Percentiles rank a stretch among this genome's conserved stretches.
Conservation (phyloP, 345 rosid genomes). For the Brassica incana region DNA sequence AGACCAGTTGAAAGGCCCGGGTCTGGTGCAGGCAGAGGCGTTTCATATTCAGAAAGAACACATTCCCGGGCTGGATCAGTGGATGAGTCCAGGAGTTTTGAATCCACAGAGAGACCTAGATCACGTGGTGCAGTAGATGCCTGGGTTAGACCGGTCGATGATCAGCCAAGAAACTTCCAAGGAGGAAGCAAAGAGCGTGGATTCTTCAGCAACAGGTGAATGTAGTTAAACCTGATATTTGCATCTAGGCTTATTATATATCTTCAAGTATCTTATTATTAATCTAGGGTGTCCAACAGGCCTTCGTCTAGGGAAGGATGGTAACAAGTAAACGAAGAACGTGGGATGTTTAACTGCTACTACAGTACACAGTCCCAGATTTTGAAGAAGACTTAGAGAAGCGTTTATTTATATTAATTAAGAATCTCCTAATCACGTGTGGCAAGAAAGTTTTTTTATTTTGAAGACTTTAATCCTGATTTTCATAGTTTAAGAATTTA, state of each 20-base stretch:
- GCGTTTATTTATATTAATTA: slow-evolving; percentile 21
- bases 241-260: background rate
- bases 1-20: slow-evolving; percentile 56
- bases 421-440: slow-evolving; percentile 14
- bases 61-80: slow-evolving; percentile 73
- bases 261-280: no score
- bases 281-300: slow-evolving; percentile 10
- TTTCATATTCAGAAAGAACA: slow-evolving; percentile 65
- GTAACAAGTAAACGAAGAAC: slow-evolving; percentile 27
- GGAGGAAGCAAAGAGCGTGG: slow-evolving; percentile 72
- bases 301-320: slow-evolving; percentile 29
- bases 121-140: slow-evolving; percentile 57
- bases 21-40: slow-evolving; percentile 46
- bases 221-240: background rate
- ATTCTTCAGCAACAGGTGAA: slow-evolving; percentile 54
- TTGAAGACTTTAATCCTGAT: background rate
- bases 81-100: slow-evolving; percentile 67
- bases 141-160: slow-evolving; percentile 37
- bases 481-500: background rate
- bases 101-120: slow-evolving; percentile 68
- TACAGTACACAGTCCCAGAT: no score
- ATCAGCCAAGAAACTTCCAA: slow-evolving; percentile 61
- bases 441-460: background rate
- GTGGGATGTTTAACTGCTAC: background rate
- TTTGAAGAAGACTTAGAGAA: slow-evolving; percentile 20